These are phyloP conservation scores for Pythium vanterpoolii DNA, from an alignment of 352 stramenopile species.

Conservation along the genomic window DNA sequence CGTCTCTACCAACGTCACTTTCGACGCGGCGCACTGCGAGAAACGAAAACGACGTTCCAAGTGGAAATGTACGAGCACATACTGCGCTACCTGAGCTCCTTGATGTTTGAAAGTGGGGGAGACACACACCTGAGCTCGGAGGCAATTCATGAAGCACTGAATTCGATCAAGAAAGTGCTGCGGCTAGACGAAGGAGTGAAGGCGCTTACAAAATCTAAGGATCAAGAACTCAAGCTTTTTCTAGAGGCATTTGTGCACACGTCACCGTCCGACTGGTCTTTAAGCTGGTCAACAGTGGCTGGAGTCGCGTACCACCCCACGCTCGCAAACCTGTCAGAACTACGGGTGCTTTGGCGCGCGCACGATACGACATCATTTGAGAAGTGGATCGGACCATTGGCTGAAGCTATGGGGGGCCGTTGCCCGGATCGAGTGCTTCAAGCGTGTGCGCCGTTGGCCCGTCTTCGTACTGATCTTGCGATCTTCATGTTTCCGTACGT, in stretches of 20 bases:
- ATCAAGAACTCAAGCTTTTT: constrained; percentile 66
- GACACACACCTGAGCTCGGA: constrained; percentile 11
- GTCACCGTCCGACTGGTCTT: constrained; percentile 57
- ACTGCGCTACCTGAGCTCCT: constrained; percentile 54
- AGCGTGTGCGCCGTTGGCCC: constrained; percentile 38
- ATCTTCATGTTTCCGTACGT: constrained; percentile 78
- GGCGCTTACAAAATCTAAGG: constrained; percentile 43
- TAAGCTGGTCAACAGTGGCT: constrained; percentile 2
- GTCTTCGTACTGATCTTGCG: constrained; percentile 50
- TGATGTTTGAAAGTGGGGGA: constrained; percentile 53
- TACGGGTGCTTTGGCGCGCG: constrained; percentile 34
- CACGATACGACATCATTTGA: constrained; percentile 37
- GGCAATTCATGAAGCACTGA: constrained; percentile 42
- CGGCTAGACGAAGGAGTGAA: constrained; percentile 32
- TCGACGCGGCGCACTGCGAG: constrained; percentile 45
- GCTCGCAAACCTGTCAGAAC: neutral
- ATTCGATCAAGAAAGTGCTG: constrained; percentile 50
- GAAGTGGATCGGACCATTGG: constrained; percentile 56
- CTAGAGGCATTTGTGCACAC: constrained; percentile 43
- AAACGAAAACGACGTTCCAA: constrained; percentile 46
- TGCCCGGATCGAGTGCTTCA: constrained; percentile 48
- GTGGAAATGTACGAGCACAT: constrained; percentile 58
- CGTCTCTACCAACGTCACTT: constrained; percentile 59
- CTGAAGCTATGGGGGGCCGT: constrained; percentile 34
- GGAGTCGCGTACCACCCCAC: neutral